These are phyloP conservation scores for Lagenidium sp. DNA, from an alignment of 352 stramenopile species.

Conservation along the genomic window DNA sequence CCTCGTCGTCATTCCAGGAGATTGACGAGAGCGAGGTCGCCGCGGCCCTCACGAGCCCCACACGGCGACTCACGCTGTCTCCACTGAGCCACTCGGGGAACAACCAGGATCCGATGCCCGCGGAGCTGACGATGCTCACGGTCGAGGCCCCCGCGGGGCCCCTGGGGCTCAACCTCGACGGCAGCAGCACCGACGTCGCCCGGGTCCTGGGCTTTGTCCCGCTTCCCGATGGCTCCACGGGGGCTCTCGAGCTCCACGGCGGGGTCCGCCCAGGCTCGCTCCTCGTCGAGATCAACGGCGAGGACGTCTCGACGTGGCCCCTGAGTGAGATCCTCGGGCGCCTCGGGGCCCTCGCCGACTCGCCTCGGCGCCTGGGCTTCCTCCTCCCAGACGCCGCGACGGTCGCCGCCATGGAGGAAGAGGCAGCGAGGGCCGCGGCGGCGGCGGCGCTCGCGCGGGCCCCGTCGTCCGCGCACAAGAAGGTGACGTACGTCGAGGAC, in stretches of 20 bases:
- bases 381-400: conserved; percentile 15
- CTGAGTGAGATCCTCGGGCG: conserved; percentile 31
- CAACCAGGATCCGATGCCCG: conserved; percentile 12
- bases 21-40: conserved; percentile 19
- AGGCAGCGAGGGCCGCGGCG: not conserved
- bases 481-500: conserved; percentile 36
- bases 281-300: conserved; percentile 54
- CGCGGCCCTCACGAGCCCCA: conserved; percentile 5
- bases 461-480: conserved; percentile 11
- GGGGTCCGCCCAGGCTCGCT: conserved; percentile 25
- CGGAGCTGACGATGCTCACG: conserved; percentile 11
- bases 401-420: not conserved
- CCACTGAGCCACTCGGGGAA: conserved; percentile 16
- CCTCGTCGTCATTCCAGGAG: conserved; percentile 18
- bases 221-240: conserved; percentile 38
- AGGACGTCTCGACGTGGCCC: conserved; percentile 34
- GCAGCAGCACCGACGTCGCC: conserved; percentile 17
- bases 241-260: conserved; percentile 32
- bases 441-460: not conserved
- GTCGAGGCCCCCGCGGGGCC: conserved; percentile 39
- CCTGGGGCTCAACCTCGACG: conserved; percentile 50
- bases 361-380: conserved; percentile 36
- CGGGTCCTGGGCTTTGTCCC: conserved; percentile 53
- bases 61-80: conserved; percentile 1
- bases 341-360: conserved; percentile 21